A percentile compares a stretch with the other conserved stretches of the same genome.
Evolutionary conservation across 495 filamentous ascomycete species (phyloP).

Genomic region (Echria macrotheca): DNA sequence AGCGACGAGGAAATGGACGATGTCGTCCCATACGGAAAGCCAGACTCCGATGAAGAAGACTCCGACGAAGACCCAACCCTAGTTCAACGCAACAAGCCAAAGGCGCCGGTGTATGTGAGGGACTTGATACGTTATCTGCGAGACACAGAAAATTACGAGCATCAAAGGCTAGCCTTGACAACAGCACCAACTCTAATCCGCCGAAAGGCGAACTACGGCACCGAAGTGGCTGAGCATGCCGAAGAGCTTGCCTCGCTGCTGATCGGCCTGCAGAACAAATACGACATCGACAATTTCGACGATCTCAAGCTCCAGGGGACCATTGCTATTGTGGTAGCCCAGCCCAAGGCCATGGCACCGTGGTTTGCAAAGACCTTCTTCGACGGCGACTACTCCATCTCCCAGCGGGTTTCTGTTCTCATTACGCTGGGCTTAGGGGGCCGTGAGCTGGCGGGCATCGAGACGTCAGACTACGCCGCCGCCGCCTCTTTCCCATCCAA

Average conservation of each 20-base stretch:
- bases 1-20: constrained; percentile 55
- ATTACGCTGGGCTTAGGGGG: constrained; percentile 75
- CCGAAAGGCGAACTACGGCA: constrained; percentile 81
- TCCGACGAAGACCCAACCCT: constrained; percentile 88
- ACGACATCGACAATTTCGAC: constrained; percentile 67
- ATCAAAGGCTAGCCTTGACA: constrained; percentile 69
- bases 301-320: constrained; percentile 75
- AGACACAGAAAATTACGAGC: constrained; percentile 78
- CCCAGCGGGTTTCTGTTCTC: constrained; percentile 74
- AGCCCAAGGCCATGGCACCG: constrained; percentile 69
- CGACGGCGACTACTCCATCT: constrained; percentile 82
- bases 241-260: constrained; percentile 74
- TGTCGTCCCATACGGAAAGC: constrained; percentile 77
- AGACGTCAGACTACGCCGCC: constrained; percentile 51
- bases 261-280: constrained; percentile 76
- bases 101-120: constrained; percentile 85
- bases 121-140: constrained; percentile 75
- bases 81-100: constrained; percentile 73
- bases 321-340: constrained; percentile 72
- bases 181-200: constrained; percentile 78
- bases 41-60: constrained; percentile 88
- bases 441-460: constrained; percentile 81
- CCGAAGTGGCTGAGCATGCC: constrained; percentile 75
- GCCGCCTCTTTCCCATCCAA: constrained; percentile 64
- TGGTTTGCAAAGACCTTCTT: constrained; percentile 86